A percentile compares a stretch with the other conserved stretches of the same genome.
Conservation (phyloP, 2,329 filamentous ascomycete genomes). For the Botrytis medusae region DNA sequence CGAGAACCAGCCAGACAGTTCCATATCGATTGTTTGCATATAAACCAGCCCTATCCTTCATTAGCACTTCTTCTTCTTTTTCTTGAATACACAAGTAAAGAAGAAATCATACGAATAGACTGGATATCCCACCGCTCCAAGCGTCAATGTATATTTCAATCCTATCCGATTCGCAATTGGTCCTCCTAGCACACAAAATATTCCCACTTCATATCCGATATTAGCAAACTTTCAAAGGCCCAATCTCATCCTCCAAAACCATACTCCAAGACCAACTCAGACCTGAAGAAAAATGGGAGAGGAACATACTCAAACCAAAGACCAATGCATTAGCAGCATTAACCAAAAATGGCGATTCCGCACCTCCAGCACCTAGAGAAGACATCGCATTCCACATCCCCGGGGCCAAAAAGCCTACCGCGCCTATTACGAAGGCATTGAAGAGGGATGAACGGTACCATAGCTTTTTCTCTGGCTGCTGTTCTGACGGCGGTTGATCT, state of each 20-base stretch:
- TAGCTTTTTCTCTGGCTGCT: not conserved
- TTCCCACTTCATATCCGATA: slow-evolving; percentile 41
- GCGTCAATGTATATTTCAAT: slow-evolving; percentile 22
- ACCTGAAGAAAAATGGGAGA: not conserved
- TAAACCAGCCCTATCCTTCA: slow-evolving; percentile 37
- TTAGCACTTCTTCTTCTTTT: slow-evolving; percentile 31
- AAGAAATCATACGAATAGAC: slow-evolving; percentile 37
- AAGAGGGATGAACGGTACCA: slow-evolving; percentile 40
- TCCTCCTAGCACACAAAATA: slow-evolving; percentile 3
- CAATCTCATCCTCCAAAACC: not conserved
- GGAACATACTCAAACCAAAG: slow-evolving; percentile 45
- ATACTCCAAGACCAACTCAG: not conserved
- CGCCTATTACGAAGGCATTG: slow-evolving; percentile 43
- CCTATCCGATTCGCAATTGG: slow-evolving; percentile 12
- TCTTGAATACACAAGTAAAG: not conserved
- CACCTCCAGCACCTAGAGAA: slow-evolving; percentile 45
- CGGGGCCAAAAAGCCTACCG: slow-evolving; percentile 43
- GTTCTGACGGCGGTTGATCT: not conserved
- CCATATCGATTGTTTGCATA: slow-evolving; percentile 44
- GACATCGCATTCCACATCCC: slow-evolving; percentile 47
- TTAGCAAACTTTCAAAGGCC: slow-evolving; percentile 30
- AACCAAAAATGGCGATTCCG: slow-evolving; percentile 49
- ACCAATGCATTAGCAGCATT: slow-evolving; percentile 49
- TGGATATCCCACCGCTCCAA: slow-evolving; percentile 45
- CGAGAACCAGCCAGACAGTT: slow-evolving; percentile 44